Base-by-base conservation (phyloP, 108 stramenopile species). In the Pinguiococcus pyrenoidosus region DNA sequence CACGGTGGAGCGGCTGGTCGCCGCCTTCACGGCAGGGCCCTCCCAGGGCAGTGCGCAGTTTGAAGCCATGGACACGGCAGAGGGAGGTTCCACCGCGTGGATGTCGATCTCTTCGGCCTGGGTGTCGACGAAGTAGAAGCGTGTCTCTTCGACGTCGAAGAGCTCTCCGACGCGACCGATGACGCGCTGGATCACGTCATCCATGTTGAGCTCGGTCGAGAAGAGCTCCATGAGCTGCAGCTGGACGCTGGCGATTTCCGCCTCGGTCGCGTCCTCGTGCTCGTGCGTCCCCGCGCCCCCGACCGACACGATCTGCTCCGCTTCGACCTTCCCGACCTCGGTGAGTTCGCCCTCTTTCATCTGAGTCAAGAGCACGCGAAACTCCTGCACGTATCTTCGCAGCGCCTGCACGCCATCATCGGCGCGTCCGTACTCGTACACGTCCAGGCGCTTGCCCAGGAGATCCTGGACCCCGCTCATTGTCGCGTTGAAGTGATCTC, bases 141-240 rank as follows among this genome's bases (percentile, higher is more conserved):
- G 7, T 16, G 40, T 47, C 20, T 47, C 29, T 12, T 29, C 27
- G 39, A 24, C 27, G 23, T 32, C 20, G 46, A 57, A 38, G 29
- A 57, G 20, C 20, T 46, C 14, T 23, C 7, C 27, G 13, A 36
- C 5, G 29, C 21, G 5, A 0, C 49, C 16, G 2, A 12, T 6
- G 20, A 49, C 35, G 10, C 56, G 46, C 32, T 44, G 46, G 0
- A 57, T 30, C 13, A 34, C 26, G 37, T 57, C 56, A 0, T 36
- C 39, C n/a, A 57, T 26, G 49, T 20, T 33, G 10, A 49, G 34
- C 47, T 57, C 56, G 22, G 56, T 46, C 9, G 20, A 6, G 34
- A 47, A 57, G 29, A 29, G 32, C 17, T 32, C 16, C 56, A 57
- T 49, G 9, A 57, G 47, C 29, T 17, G 47, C 47, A 48, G 32